Conservation (phyloP, 1,139 yeast genomes). For the Taphrina flavorubra region DNA sequence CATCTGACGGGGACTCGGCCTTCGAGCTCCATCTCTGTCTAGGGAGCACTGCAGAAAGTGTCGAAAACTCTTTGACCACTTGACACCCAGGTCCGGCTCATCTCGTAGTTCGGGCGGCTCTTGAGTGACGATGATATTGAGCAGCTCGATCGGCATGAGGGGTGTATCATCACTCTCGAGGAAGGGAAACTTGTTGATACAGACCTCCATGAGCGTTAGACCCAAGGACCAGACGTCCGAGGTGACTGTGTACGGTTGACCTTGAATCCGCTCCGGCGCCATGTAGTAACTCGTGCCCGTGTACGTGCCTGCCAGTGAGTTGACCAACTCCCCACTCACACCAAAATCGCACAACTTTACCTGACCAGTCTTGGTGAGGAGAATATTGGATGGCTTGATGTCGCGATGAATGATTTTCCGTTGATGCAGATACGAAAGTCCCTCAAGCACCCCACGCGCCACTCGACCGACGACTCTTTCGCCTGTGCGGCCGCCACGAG, state of each 20-base stretch:
- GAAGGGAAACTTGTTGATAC: slow-evolving; percentile 74
- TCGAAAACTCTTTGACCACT: slow-evolving; percentile 83
- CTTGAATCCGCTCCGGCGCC: slow-evolving; percentile 98
- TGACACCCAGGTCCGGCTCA: slow-evolving; percentile 74
- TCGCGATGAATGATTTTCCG: slow-evolving; percentile 96
- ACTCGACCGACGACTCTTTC: slow-evolving; percentile 74
- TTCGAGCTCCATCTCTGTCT: slow-evolving; percentile 73
- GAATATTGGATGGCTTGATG: slow-evolving; percentile 93
- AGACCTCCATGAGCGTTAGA: slow-evolving; percentile 81
- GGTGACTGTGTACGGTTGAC: slow-evolving; percentile 86
- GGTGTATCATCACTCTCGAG: slow-evolving; percentile 50
- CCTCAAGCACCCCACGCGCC: slow-evolving; percentile 77
- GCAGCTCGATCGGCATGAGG: slow-evolving; percentile 79
- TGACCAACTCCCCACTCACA: slow-evolving; percentile 92
- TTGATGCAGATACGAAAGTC: slow-evolving; percentile 72
- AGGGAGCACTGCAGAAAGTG: slow-evolving; percentile 81
- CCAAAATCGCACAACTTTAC: slow-evolving; percentile 97
- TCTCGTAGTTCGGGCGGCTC: slow-evolving; percentile 76
- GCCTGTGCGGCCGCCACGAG: slow-evolving; percentile 61
- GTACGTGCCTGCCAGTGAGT: slow-evolving; percentile 92
- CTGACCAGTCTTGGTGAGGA: slow-evolving; percentile 77
- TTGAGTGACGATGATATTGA: slow-evolving; percentile 78
- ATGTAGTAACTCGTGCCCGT: slow-evolving; percentile 98
- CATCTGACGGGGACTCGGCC: slow-evolving; percentile 95
- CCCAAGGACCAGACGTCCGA: slow-evolving; percentile 98